Conservation (phyloP, 106 monocot species). For the Dioscorea dumetorum region DNA sequence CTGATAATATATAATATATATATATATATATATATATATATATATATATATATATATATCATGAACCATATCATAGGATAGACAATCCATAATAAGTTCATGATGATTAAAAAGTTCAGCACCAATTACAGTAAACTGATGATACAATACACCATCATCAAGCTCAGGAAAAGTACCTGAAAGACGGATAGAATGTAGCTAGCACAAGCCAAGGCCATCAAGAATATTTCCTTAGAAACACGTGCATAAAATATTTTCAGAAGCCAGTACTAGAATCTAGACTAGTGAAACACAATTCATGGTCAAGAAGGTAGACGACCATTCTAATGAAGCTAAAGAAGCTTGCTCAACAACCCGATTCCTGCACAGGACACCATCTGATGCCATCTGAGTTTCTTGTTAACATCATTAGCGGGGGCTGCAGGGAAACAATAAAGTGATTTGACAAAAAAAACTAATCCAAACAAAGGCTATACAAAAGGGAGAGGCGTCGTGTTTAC, state of each 20-base stretch:
- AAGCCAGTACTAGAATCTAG: background rate
- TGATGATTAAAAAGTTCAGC: too few species aligned
- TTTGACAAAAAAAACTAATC: background rate
- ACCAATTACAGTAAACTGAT: too few species aligned
- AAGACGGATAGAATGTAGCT: too few species aligned
- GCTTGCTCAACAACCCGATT: background rate
- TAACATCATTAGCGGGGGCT: background rate
- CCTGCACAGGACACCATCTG: background rate
- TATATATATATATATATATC: too few species aligned
- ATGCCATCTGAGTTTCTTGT: background rate
- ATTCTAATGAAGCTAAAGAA: background rate
- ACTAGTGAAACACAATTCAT: background rate
- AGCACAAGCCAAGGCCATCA: too few species aligned
- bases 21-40: too few species aligned
- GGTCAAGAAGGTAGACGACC: background rate
- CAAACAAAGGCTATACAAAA: background rate
- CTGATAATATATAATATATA: too few species aligned
- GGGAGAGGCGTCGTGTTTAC: background rate
- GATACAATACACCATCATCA: too few species aligned
- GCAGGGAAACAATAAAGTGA: background rate
- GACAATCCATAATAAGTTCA: too few species aligned
- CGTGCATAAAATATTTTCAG: background rate
- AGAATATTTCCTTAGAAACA: background rate
- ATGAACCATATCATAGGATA: too few species aligned
- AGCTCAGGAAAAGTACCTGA: too few species aligned